Evolutionary conservation across 352 stramenopile genomes (phyloP).

Genomic region (Globisporangium middletonii): DNA sequence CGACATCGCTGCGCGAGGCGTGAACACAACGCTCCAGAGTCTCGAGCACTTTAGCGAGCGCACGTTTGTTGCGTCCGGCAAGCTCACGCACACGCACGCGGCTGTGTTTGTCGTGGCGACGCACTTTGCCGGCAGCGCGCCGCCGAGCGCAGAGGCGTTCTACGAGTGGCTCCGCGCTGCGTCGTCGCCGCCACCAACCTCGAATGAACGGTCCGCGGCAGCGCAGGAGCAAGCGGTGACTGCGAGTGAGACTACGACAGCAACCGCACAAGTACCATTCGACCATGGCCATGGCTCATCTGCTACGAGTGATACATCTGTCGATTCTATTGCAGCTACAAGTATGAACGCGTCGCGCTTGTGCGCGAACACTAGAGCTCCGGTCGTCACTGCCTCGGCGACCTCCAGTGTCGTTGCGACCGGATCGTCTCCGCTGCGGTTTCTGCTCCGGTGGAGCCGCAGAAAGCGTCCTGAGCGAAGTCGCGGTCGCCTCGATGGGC

Average conservation of each 20-base stretch:
- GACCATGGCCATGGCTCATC: not conserved
- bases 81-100: conserved; percentile 15
- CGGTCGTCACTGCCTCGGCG: no score
- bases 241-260: not conserved
- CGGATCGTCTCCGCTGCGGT: conserved; percentile 3
- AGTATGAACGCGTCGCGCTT: no score
- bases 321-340: no score
- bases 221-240: not conserved
- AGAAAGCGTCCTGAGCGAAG: not conserved
- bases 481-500: conserved; percentile 19
- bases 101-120: conserved; percentile 93
- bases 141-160: conserved; percentile 90
- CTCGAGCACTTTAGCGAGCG: conserved; percentile 78
- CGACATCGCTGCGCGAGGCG: conserved; percentile 54
- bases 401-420: not conserved
- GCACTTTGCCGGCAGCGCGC: conserved; percentile 93
- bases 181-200: not conserved
- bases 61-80: conserved; percentile 21
- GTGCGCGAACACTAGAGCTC: no score
- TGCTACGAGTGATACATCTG: not conserved
- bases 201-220: not conserved
- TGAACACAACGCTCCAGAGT: conserved; percentile 64
- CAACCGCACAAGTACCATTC: not conserved
- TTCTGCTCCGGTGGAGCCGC: conserved; percentile 7
- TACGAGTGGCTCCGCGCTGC: conserved; percentile 70